Base-by-base conservation (phyloP, 257 asterid genomes). In the Striga asiatica region DNA sequence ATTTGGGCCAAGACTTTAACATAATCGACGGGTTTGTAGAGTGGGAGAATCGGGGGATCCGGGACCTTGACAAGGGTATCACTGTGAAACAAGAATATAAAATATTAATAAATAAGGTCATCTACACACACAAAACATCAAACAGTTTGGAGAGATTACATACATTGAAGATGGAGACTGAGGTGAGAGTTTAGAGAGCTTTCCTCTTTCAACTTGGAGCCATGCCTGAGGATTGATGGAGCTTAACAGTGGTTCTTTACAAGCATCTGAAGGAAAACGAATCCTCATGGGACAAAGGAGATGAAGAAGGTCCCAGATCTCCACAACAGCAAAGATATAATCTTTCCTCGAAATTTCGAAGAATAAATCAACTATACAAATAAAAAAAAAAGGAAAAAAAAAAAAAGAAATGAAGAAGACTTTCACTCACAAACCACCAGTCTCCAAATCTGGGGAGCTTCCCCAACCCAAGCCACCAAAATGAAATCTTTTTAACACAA, bases 191-290 rank as follows among this genome's bases (percentile, higher is more conserved):
- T 88, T 82, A 11, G 94, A 50, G 50, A 76, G 88, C 64, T 92
- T 88, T 31, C 99, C 99, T 81, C 97, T 82, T 74, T 92, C 99
- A 67, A 84, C 99, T 74, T 88, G 99, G 68, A 92, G 89, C 97
- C 99, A 92, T 63, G 97, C 79, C 75, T 92, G 99, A 21, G 97
- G 99, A 73, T 78, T 84, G 66, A 88, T 67, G 11, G 83, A 64
- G 62, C 73, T 81, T 28, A 81, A 77, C 53, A 77, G 84, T 19
- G 89, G 76, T 39, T 88, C 95, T 71, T 79, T 88, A 76, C 86
- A 84, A 45, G 95, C 78, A 42, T 87, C 98, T 8, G 96, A 86
- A 69, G 94, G 82, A 39, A 84, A 81, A 59, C 78, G 78, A 23
- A 82, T 74, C 94, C 83, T 92, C 98, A 92, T 92, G 48, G 97